Evolutionary conservation across 2,329 filamentous ascomycete genomes (phyloP), one percentile per base, ranked within the genome.

Genomic region (Xylaria digitata): DNA sequence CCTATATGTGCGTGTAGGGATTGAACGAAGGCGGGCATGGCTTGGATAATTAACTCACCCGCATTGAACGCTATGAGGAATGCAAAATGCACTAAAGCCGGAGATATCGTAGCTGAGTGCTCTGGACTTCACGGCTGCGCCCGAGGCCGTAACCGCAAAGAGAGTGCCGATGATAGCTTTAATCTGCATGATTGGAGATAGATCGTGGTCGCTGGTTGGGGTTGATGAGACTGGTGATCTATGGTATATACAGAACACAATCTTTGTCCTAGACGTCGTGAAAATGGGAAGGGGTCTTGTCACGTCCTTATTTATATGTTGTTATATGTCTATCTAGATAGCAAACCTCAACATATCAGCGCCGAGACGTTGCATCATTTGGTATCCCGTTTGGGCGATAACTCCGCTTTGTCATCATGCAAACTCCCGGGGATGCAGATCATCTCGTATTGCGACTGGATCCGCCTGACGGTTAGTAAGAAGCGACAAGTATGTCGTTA

Each of bases 371-470:
- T 21, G 46, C 23, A 58, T 19, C 17, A 30, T 17, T 26, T 45
- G 19, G 2, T 49, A 26, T 26, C 30, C 30, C 11, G 13, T 67
- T 67, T 42, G 52, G 61, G 61, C 19, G 48, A 67, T 54, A 61
- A 57, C 46, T 65, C 65, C 61, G 52, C 52, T 61, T 23, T 60
- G 15, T 42, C 21, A 59, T 58, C 32, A 65, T 61, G 56, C 17
- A 53, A 61, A 40, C 37, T 17, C 56, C 32, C 30, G 46, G 49
- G 52, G 8, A 50, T 61, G 65, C 65, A 67, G 65, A 65, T 67
- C 61, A 67, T 32, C 65, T 67, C 65, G 65, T 67, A 60, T 67
- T 64, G 46, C 45, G 30, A 43, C 56, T 43, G 30, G 56, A 45
- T 40, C 55, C 55, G 37, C 65, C 3, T 32, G 53, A 56, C 17